phyloP scores from a whole-genome alignment of 768 basidiomycete species.

The Tulasnella sp. region DNA sequence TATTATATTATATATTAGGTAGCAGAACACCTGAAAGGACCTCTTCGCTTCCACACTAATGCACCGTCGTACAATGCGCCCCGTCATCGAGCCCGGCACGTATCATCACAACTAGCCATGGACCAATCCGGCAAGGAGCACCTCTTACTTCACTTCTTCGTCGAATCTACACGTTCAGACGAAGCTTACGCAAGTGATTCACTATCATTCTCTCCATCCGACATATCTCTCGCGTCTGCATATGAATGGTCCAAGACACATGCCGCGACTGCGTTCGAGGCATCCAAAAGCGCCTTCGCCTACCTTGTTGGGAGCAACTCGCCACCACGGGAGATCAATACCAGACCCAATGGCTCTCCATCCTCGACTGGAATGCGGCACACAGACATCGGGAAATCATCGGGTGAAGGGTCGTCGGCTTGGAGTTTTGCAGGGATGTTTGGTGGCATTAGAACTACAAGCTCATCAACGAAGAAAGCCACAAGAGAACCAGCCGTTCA shows the following conservation, averaged over 20 bases:
- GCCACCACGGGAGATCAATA: not conserved
- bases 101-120: slow-evolving; percentile 63
- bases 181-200: not conserved
- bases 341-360: not conserved
- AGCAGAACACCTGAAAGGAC: slow-evolving; percentile 53
- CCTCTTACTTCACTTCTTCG: slow-evolving; percentile 74
- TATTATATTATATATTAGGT: slow-evolving; percentile 36
- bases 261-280: slow-evolving; percentile 35
- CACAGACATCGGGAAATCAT: slow-evolving; percentile 5
- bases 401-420: not conserved
- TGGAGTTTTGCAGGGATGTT: slow-evolving; percentile 18
- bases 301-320: slow-evolving; percentile 52
- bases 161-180: slow-evolving; percentile 47
- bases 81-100: slow-evolving; percentile 72
- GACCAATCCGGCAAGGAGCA: slow-evolving; percentile 70
- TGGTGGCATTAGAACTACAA: not conserved
- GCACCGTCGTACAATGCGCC: slow-evolving; percentile 66
- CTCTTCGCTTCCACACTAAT: slow-evolving; percentile 70
- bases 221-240: slow-evolving; percentile 1
- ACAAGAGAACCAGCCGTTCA: not conserved
- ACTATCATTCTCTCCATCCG: not conserved
- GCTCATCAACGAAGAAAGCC: not conserved
- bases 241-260: slow-evolving; percentile 31
- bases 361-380: not conserved
- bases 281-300: slow-evolving; percentile 48